Evolutionary conservation across 257 asterid species (phyloP), one percentile per base, ranked within the genome.

Genomic region (Solanum lignicaule): DNA sequence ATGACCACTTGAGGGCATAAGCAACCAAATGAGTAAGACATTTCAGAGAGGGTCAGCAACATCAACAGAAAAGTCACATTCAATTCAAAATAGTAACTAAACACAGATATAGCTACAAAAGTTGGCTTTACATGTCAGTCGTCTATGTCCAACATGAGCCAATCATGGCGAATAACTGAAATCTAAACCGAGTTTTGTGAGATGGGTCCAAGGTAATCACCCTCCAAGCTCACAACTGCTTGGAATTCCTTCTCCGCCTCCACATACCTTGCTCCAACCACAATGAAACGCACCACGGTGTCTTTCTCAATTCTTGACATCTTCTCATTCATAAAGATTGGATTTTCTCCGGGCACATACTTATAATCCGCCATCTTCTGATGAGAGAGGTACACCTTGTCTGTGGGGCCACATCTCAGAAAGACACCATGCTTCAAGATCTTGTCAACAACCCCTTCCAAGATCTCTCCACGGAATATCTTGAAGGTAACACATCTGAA

Each of bases 371-470:
- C 62, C 62, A 52, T 52, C 62, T 52, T 52, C 58, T 52, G 62
- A 52, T 52, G 23, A 16, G 62, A 16, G 62, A 52, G 95, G 88
- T 91, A 95, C 12, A 96, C 83, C 35, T 93, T 94, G 62, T 95
- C 97, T 2, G 90, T 87, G 0, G 98, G 98, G 86, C 98, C 98
- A 38, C 94, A 91, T 83, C 88, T 91, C 89, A 95, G 83, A 93
- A 95, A 94, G 20, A 95, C 91, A 0, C 98, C 96, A 7, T 93
- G 96, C 89, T 93, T 93, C 90, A 91, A 48, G 83, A 95, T 91
- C 86, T 84, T 94, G 94, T 94, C 94, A 36, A 90, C 97, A 8
- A 89, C 87, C 8, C 98, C 98, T 86, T 93, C 94, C 92, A 95
- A 71, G 65, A 93, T 86, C 91, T 97, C 98, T 31, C n/a, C 65